These are phyloP conservation scores for Chloranthus sessilifolius DNA, from an alignment of 164 flowering plant genomes.

Conservation along the genomic window DNA sequence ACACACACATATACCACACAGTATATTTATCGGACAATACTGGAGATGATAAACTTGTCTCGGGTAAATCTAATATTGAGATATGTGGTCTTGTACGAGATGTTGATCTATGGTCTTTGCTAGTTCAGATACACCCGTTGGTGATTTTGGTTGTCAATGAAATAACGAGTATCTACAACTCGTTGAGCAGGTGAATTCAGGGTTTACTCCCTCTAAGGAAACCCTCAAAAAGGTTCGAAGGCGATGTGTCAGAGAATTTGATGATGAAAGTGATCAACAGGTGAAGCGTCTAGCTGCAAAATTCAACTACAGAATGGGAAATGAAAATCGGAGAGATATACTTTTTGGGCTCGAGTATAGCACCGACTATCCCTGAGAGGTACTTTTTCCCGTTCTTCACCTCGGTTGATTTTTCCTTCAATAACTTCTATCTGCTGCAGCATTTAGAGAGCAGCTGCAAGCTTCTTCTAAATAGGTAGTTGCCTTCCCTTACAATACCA, in stretches of 20 bases:
- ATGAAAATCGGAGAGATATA: constrained; percentile 57
- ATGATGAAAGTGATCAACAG: constrained; percentile 50
- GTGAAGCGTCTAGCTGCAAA: constrained; percentile 46
- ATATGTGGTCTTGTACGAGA: too few species aligned
- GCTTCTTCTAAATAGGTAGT: not conserved
- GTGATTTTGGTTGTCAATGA: too few species aligned
- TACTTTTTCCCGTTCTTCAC: constrained; percentile 4
- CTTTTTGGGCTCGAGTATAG: constrained; percentile 63
- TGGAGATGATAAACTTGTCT: too few species aligned
- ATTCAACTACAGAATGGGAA: constrained; percentile 53
- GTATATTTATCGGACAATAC: too few species aligned
- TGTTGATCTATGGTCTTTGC: too few species aligned
- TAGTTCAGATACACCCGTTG: too few species aligned
- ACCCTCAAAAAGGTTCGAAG: constrained; percentile 73
- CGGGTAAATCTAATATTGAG: too few species aligned
- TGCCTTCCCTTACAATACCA: constrained; percentile 4
- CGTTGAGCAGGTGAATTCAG: constrained; percentile 58
- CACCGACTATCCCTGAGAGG: constrained; percentile 45
- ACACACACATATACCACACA: too few species aligned
- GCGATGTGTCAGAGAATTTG: constrained; percentile 73
- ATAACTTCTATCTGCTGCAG: too few species aligned
- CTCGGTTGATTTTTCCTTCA: not conserved
- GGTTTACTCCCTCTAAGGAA: constrained; percentile 64
- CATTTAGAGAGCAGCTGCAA: not conserved
- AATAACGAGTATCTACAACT: too few species aligned